Base-by-base conservation (phyloP, 495 filamentous ascomycete genomes). In the Podospora anserina region DNA sequence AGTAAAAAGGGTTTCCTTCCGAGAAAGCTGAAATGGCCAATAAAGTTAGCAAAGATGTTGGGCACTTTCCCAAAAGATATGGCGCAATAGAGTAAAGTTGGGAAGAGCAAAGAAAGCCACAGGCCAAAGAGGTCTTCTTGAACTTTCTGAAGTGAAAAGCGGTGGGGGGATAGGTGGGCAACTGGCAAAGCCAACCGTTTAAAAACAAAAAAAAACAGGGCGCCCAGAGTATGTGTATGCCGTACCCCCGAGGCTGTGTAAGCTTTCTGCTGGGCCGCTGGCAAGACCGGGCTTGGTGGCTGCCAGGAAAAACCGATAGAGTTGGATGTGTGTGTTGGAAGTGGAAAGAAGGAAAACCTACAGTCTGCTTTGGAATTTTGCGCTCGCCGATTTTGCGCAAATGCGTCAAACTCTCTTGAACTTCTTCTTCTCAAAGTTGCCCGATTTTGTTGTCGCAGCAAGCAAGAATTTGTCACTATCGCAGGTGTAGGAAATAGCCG, bases 131-230 rank as follows among this genome's bases (percentile, higher is more conserved):
- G 23, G 23, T 23, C 30, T 32, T 49, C 39, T 49, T 49, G 39
- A 49, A 16, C 39, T 13, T 49, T 3, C 15, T 49, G 39, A 0
- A 0, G 13, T 49, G 39, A 11, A 49, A 49, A 6, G 30, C 30
- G 30, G 30, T 49, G 9, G 39, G 39, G 7, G 39, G 15, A 11
- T 5, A 2, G 7, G 9, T 49, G 13, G 39, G 39, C 15, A 49
- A 49, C 39, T 16, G 39, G 39, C 39, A 49, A 49, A 32, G 30
- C 30, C 30, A 32, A 3, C 39, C 26, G 3, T 49, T 49, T 15
- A 61, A 59, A 61, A 20, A 13, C 20, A 60, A 23, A 28, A 32
- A 13, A 32, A 60, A 23, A 28, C 56, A 63, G 57, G 66, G 27
- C 2, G 6, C 30, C 15, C 26, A 53, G 15, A 49, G 30, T 32